Conservation (phyloP, 768 basidiomycete species). For the Tulasnella calospora region DNA sequence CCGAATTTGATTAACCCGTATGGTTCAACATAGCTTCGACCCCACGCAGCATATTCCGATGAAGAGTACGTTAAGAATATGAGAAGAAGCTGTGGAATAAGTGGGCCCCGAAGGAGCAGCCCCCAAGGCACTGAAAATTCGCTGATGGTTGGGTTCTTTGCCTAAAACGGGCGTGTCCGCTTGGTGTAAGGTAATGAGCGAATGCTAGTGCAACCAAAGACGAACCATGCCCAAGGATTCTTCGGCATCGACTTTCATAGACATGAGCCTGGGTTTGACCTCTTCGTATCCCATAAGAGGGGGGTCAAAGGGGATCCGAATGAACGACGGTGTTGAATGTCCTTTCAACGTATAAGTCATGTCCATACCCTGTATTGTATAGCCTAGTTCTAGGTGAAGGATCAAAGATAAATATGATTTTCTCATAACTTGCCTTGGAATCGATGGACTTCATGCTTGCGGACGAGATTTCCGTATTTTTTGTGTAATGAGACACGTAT, state of each 20-base stretch:
- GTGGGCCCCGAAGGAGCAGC: conserved; percentile 29
- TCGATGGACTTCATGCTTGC: conserved; percentile 70
- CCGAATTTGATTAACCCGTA: conserved; percentile 33
- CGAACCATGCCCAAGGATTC: conserved; percentile 74
- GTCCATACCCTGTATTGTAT: conserved; percentile 55
- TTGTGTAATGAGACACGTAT: conserved; percentile 46
- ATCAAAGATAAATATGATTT: background rate
- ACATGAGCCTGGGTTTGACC: conserved; percentile 70
- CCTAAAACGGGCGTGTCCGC: conserved; percentile 39
- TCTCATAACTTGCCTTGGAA: conserved; percentile 47
- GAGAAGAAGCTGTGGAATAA: conserved; percentile 34
- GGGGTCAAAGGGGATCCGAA: conserved; percentile 60
- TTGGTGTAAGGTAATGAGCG: background rate
- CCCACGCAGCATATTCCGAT: conserved; percentile 30
- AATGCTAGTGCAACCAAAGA: conserved; percentile 12
- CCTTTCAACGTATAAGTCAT: conserved; percentile 56
- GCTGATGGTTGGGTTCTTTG: conserved; percentile 57
- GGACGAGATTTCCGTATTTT: conserved; percentile 34
- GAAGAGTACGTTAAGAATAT: conserved; percentile 36
- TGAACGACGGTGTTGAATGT: conserved; percentile 42
- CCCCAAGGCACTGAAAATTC: conserved; percentile 48
- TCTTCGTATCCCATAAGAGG: conserved; percentile 71
- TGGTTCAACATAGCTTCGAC: conserved; percentile 39
- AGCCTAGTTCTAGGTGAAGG: background rate
- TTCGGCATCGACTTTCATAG: conserved; percentile 77